Evolutionary conservation across 352 stramenopile genomes (phyloP).

Genomic region (Albugo candida): DNA sequence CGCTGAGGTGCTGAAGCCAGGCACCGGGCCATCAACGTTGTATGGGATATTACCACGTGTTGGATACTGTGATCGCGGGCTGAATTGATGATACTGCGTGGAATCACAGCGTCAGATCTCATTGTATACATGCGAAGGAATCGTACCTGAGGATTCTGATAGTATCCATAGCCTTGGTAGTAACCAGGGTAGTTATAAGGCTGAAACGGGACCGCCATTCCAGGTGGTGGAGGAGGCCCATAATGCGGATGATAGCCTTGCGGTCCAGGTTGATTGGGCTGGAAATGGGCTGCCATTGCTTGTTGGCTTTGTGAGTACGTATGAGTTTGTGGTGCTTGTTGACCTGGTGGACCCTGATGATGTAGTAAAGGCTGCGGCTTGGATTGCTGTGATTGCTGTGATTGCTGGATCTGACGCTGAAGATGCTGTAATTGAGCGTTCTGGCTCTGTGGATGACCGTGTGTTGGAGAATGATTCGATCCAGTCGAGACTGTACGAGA

Average conservation of each 20-base stretch:
- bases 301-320: constrained; percentile 5
- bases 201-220: constrained; percentile 77
- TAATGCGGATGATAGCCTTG: constrained; percentile 71
- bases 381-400: constrained; percentile 16
- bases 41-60: constrained; percentile 69
- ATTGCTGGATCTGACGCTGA: constrained; percentile 12
- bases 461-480: constrained; percentile 35
- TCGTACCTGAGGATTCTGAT: constrained; percentile 65
- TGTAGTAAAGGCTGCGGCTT: constrained; percentile 11
- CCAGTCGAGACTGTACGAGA: constrained; percentile 7
- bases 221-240: constrained; percentile 55
- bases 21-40: constrained; percentile 56
- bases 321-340: constrained; percentile 6
- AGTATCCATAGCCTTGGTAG: constrained; percentile 78
- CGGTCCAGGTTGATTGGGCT: constrained; percentile 36
- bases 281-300: constrained; percentile 24
- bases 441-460: constrained; percentile 15
- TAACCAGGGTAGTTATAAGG: constrained; percentile 75
- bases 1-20: constrained; percentile 56
- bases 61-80: constrained; percentile 65
- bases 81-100: constrained; percentile 66
- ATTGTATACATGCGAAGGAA: not conserved
- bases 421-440: constrained; percentile 16
- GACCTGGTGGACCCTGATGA: constrained; percentile 6
- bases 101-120: not conserved